A percentile compares a stretch with the other conserved stretches of the same genome.
phyloP scores from a whole-genome alignment of 2,329 filamentous ascomycete species.

The Cercospora brassicicola region DNA sequence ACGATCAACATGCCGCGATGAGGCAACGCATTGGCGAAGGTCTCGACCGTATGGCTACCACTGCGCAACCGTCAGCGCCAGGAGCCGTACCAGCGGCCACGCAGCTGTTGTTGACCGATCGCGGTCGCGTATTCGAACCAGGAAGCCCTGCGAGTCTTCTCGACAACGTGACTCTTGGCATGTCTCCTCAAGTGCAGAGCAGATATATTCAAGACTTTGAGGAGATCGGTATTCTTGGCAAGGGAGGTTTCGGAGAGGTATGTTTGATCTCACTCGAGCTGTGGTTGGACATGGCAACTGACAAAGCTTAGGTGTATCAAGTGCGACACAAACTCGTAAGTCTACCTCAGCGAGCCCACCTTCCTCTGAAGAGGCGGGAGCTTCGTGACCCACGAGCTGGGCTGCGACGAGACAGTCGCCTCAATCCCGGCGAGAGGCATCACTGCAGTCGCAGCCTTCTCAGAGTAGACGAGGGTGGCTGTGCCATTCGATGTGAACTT shows the following conservation, averaged over 20 bases:
- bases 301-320: constrained; percentile 56
- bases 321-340: constrained; percentile 56
- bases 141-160: constrained; percentile 19
- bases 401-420: no score
- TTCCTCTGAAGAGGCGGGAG: neutral
- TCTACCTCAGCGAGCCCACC: neutral
- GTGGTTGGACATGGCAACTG: constrained; percentile 62
- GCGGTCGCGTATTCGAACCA: constrained; percentile 1
- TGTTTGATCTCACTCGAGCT: constrained; percentile 61
- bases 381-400: neutral
- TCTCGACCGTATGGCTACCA: constrained; percentile 32
- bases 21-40: constrained; percentile 43
- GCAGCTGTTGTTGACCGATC: constrained; percentile 27
- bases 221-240: constrained; percentile 59
- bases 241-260: constrained; percentile 61
- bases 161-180: constrained; percentile 21
- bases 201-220: constrained; percentile 54
- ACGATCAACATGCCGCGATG: constrained; percentile 38
- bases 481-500: neutral
- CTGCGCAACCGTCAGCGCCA: constrained; percentile 6
- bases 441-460: no score
- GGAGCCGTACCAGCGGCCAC: constrained; percentile 19
- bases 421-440: no score
- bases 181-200: constrained; percentile 38
- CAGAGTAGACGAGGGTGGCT: no score